Percentiles rank a stretch among this genome's conserved stretches.
Conservation (phyloP, 1,284 basidiomycete genomes). For the Volvariella surrecta region DNA sequence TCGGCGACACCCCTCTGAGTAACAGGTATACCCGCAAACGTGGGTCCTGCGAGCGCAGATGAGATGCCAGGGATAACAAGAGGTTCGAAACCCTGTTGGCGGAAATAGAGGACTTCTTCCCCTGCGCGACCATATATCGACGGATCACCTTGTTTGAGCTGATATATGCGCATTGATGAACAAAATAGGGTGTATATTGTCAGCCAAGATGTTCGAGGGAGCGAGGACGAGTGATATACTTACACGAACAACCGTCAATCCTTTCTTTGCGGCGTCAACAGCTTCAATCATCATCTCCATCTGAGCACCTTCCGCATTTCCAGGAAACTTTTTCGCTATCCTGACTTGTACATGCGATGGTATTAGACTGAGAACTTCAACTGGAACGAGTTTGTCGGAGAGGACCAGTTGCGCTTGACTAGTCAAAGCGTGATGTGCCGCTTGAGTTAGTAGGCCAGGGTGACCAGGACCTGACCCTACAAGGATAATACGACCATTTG, state of each 20-base stretch:
- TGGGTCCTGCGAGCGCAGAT: conserved; percentile 84
- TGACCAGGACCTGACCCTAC: conserved; percentile 95
- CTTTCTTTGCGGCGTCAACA: conserved; percentile 70
- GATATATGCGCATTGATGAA: conserved; percentile 3
- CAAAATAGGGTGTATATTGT: not conserved
- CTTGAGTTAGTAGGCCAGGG: conserved; percentile 83
- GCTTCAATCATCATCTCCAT: conserved; percentile 91
- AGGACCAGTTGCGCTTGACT: conserved; percentile 79
- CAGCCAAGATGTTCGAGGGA: not conserved
- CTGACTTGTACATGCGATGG: conserved; percentile 63
- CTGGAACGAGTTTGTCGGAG: conserved; percentile 96
- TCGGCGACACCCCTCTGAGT: conserved; percentile 95
- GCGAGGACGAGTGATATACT: conserved; percentile 17
- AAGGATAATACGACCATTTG: conserved; percentile 70
- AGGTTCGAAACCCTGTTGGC: conserved; percentile 74
- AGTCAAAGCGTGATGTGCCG: conserved; percentile 78
- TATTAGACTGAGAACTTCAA: conserved; percentile 82
- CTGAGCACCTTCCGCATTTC: conserved; percentile 93
- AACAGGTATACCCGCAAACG: conserved; percentile 86
- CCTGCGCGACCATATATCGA: conserved; percentile 91
- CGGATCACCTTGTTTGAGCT: conserved; percentile 97
- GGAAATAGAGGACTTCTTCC: conserved; percentile 92
- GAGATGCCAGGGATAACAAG: conserved; percentile 86
- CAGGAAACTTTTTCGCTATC: conserved; percentile 96
- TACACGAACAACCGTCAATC: conserved; percentile 83